Evolutionary conservation across 108 stramenopile genomes (phyloP), one percentile per base, ranked within the genome.

Genomic region (Hondaea fermentalgiana): DNA sequence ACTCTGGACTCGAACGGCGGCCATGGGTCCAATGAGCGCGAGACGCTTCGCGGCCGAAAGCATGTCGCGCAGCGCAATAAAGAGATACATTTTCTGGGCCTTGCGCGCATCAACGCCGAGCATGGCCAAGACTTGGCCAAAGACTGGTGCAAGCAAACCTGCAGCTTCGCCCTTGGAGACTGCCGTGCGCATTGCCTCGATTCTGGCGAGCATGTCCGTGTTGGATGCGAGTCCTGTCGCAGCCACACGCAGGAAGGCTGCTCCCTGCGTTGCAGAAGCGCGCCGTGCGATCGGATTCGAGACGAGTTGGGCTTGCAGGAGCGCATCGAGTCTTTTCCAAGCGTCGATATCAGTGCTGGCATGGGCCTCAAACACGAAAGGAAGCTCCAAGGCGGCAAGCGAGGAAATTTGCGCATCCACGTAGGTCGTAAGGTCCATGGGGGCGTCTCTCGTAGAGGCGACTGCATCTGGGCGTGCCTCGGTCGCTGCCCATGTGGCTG

Each of bases 41-140:
- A 83, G 76, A 12, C 76, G 45, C 76, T 83, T 83, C 19, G 76
- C 76, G 19, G 76, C 76, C 6, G 76, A 83, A 23, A 83, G 49
- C 76, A 83, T 83, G 76, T 83, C 76, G 6, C 76, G 45, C 45
- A 83, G 45, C 12, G 76, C 76, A 47, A 83, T 23, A 83, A 83
- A 83, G 19, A 83, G 28, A 4, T 53, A 83, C 76, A 83, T 83
- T 53, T 53, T 83, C 5, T 83, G 76, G 16, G 76, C 76, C 76
- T 83, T 53, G 76, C 51, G 49, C 43, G 12, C 45, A 8, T 47
- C 49, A 16, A 83, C 76, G 4, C 76, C 76, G 28, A 83, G 76
- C 76, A 83, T 47, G 19, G 49, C 76, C 49, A 12, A 21, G 76
- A 83, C 76, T 6, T 12, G 19, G 19, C 76, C 76, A 23, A 83